Conservation (phyloP, 371 early-diverging fungal species). For the Lichtheimia corymbifera region DNA sequence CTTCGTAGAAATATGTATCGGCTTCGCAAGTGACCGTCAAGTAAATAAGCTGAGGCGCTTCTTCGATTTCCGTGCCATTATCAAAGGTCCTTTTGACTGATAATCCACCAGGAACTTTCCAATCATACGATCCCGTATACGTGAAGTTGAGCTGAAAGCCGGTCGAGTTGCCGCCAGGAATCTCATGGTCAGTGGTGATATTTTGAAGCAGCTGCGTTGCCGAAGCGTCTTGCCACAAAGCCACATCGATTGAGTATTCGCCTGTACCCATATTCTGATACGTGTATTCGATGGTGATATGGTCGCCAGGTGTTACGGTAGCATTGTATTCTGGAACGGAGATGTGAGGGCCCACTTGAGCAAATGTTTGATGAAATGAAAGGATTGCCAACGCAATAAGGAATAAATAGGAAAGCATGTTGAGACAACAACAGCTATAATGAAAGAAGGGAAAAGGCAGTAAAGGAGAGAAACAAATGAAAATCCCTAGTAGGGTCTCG, state of each 20-base stretch:
- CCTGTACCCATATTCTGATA: slow-evolving; percentile 47
- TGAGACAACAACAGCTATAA: too few species aligned
- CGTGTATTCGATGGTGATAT: slow-evolving; percentile 25
- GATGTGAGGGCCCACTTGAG: slow-evolving; percentile 39
- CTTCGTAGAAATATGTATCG: background rate
- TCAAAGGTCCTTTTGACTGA: background rate
- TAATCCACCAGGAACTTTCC: slow-evolving; percentile 39
- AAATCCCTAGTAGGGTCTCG: too few species aligned
- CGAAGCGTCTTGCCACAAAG: slow-evolving; percentile 32
- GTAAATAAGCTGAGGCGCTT: slow-evolving; percentile 1
- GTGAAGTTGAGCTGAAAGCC: slow-evolving; percentile 26
- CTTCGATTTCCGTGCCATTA: background rate
- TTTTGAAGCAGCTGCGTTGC: slow-evolving; percentile 16
- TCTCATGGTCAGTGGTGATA: slow-evolving; percentile 22
- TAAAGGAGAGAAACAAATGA: too few species aligned
- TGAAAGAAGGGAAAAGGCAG: too few species aligned
- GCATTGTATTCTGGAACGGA: slow-evolving; percentile 25
- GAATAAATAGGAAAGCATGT: background rate
- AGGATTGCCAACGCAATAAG: background rate
- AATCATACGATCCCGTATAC: slow-evolving; percentile 31
- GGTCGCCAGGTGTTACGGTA: slow-evolving; percentile 30
- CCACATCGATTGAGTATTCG: slow-evolving; percentile 30
- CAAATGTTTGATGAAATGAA: background rate
- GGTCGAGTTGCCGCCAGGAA: slow-evolving; percentile 31
- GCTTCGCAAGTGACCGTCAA: slow-evolving; percentile 7